These are phyloP conservation scores for Xylaria curta DNA, from an alignment of 495 filamentous ascomycete genomes.

Conservation along the genomic window DNA sequence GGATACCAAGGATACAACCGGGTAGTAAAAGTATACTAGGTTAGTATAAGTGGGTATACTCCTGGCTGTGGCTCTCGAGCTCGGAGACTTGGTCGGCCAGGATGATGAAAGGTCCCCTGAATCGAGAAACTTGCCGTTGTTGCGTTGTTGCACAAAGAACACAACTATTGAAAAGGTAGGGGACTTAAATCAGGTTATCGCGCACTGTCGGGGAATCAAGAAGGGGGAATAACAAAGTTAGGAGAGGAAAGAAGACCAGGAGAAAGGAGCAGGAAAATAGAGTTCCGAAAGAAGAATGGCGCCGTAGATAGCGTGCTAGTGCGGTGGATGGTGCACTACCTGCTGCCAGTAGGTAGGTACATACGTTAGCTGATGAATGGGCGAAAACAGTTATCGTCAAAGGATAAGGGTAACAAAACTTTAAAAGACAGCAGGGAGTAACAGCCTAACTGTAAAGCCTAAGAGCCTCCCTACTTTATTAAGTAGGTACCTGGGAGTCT, in stretches of 20 bases:
- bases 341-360: background rate
- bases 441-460: background rate
- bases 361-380: background rate
- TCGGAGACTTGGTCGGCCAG: background rate
- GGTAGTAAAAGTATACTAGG: constrained; percentile 16
- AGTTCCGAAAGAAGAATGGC: constrained; percentile 25
- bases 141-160: constrained; percentile 15
- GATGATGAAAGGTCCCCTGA: background rate
- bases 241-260: constrained; percentile 5
- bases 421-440: no score
- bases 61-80: background rate
- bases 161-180: background rate
- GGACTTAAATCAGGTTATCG: background rate
- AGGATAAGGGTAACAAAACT: background rate
- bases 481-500: background rate
- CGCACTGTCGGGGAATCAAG: constrained; percentile 6
- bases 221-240: background rate
- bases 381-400: background rate
- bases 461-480: background rate
- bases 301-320: constrained; percentile 6
- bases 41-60: background rate
- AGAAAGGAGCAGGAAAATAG: constrained; percentile 26
- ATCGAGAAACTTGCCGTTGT: background rate
- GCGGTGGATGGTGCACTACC: background rate
- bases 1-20: constrained; percentile 14